Percentiles rank a stretch among this genome's conserved stretches.
phyloP scores from a whole-genome alignment of 176 grass and related monocot species.

The Neostapfia colusana region DNA sequence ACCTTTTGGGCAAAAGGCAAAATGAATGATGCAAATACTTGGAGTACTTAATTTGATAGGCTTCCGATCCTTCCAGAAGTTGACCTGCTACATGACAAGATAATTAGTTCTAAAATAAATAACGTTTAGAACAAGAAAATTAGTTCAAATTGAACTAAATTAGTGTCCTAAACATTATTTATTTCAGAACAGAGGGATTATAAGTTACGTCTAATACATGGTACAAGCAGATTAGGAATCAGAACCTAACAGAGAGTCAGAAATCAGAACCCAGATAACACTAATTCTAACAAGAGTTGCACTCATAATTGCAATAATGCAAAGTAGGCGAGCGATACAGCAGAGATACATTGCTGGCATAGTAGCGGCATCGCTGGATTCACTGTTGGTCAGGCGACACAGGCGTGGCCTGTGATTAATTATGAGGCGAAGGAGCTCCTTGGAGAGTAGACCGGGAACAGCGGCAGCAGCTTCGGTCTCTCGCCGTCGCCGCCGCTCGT shows the following conservation, averaged over 20 bases:
- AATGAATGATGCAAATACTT: not conserved
- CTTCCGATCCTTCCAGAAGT: not conserved
- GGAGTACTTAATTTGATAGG: too few relatives aligned
- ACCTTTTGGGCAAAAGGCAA: too few relatives aligned
- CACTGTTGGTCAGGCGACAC: not conserved
- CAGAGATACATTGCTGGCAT: not conserved
- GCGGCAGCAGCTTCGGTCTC: slow-evolving; percentile 59
- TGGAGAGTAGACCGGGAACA: slow-evolving; percentile 66
- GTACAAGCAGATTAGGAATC: not conserved
- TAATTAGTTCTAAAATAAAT: too few relatives aligned
- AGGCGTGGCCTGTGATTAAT: not conserved
- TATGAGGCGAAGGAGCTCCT: slow-evolving; percentile 15
- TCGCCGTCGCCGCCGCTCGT: slow-evolving; percentile 23
- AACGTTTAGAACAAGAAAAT: too few relatives aligned
- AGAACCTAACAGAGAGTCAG: too few relatives aligned
- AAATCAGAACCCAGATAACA: slow-evolving; percentile 17
- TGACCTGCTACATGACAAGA: slow-evolving; percentile 25
- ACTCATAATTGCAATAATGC: not conserved
- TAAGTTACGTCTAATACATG: not conserved
- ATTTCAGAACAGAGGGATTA: too few relatives aligned
- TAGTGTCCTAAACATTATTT: too few relatives aligned
- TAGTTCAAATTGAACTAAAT: too few relatives aligned
- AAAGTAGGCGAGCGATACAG: not conserved
- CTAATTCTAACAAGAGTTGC: slow-evolving; percentile 9
- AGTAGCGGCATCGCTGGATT: slow-evolving; percentile 8